These are phyloP conservation scores for Cordyceps tenuipes DNA, from an alignment of 2,329 filamentous ascomycete genomes.

Conservation along the genomic window DNA sequence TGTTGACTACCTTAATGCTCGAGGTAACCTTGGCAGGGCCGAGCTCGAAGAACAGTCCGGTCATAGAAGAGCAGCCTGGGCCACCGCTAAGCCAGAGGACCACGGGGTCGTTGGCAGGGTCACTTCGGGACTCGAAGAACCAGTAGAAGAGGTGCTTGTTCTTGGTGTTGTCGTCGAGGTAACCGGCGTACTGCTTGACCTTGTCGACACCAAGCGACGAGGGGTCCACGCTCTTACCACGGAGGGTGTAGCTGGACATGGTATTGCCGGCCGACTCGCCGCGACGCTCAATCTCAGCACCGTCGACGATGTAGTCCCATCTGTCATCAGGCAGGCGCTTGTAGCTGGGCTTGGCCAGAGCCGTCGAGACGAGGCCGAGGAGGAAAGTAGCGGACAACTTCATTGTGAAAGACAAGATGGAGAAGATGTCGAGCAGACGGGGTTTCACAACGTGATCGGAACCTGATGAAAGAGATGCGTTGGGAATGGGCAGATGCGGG, in stretches of 20 bases:
- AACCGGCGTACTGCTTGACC: constrained; percentile 97
- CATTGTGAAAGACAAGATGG: constrained; percentile 2
- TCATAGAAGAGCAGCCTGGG: constrained; percentile 93
- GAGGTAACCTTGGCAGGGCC: constrained; percentile 80
- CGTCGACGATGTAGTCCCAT: constrained; percentile 89
- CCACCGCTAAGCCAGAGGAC: constrained; percentile 94
- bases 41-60: constrained; percentile 94
- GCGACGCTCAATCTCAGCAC: constrained; percentile 67
- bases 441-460: neutral
- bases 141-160: constrained; percentile 99
- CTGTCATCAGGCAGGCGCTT: constrained; percentile 66
- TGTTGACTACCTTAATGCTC: constrained; percentile 74
- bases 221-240: constrained; percentile 88
- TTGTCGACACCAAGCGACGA: constrained; percentile 75
- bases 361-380: constrained; percentile 7
- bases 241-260: constrained; percentile 78
- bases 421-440: neutral
- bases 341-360: constrained; percentile 3
- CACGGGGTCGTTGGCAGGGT: constrained; percentile 93
- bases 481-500: neutral
- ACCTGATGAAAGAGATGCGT: neutral
- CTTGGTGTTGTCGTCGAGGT: constrained; percentile 90
- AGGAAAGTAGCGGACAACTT: constrained; percentile 6
- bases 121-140: constrained; percentile 99
- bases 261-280: constrained; percentile 67